Base-by-base conservation (phyloP, 176 grass and related monocot species). In the barley (Hordeum vulgare) region DNA sequence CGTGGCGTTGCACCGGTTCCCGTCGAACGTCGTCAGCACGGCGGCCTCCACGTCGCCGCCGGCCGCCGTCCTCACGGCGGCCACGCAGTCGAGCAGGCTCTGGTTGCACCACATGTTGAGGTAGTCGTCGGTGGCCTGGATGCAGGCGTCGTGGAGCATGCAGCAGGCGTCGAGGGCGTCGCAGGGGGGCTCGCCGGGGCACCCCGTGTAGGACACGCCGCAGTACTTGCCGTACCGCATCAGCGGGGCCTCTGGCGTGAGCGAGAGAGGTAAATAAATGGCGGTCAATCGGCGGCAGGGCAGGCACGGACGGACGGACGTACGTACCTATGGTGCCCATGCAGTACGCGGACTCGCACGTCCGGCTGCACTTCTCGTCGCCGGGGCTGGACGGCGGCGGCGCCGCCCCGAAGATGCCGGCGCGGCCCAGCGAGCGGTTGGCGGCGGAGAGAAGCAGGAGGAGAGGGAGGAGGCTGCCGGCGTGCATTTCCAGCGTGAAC, bases 161-260 rank as follows among this genome's bases (percentile, higher is more conserved):
- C 96, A 98, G 86, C 95, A 97, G 71, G 95, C 90, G 42, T 97
- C 95, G 34, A 97, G 79, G 23, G 81, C 96, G 80, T 99, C 96
- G 74, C 96, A 94, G 11, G 96, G 93, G 28, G 9, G 40, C 85
- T 99, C 93, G 37, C 91, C 91, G 15, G 93, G 85, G 74, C 91
- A 99, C 2, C 96, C 96, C 13, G 87, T 92, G 89, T 99, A 99
- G 0, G 62, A 47, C 33, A 93, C 84, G 36, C 93, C 96, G 77
- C 96, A 95, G 78, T 94, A 98, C 83, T 98, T 96, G 71, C 95
- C 95, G 24, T 98, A 95, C 62, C 87, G 81, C 76, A 98, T 81
- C 56, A 98, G 69, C 20, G 89, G 95, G 20, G 95, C 86, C 78
- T 76, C 94, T 89, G 49, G n/a, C n/a, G n/a, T n/a, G n/a, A n/a